phyloP scores from a whole-genome alignment of 352 stramenopile genomes.

The Albugo candida region DNA sequence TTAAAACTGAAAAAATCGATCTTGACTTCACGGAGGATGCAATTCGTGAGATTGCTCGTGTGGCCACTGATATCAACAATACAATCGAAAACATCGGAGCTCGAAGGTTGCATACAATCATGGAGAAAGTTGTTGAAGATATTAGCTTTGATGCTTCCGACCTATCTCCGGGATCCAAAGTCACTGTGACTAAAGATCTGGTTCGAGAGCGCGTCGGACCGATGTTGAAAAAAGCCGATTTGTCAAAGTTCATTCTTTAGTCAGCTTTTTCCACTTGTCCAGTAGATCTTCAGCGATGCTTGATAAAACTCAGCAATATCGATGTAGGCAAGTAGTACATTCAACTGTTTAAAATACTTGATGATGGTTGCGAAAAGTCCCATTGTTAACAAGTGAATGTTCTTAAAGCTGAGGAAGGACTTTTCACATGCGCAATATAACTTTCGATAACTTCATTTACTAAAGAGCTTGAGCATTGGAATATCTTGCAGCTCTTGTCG shows the following conservation, averaged over 20 bases:
- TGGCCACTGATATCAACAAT: slow-evolving; percentile 89
- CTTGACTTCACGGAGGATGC: slow-evolving; percentile 94
- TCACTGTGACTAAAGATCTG: slow-evolving; percentile 90
- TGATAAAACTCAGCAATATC: too few relatives aligned
- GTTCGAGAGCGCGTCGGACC: slow-evolving; percentile 87
- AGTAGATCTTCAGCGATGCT: too few relatives aligned
- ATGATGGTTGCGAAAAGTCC: too few relatives aligned
- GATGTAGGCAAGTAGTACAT: too few relatives aligned
- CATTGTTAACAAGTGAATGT: too few relatives aligned
- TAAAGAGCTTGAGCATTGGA: slow-evolving; percentile 73
- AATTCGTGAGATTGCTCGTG: slow-evolving; percentile 92
- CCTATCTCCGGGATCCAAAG: slow-evolving; percentile 40
- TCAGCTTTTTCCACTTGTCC: too few relatives aligned
- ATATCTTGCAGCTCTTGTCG: slow-evolving; percentile 76
- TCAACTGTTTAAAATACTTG: too few relatives aligned
- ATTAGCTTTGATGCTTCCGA: slow-evolving; percentile 97
- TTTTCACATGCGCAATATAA: too few relatives aligned
- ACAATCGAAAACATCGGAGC: slow-evolving; percentile 98
- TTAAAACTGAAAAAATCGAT: slow-evolving; percentile 91
- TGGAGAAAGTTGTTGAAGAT: slow-evolving; percentile 98
- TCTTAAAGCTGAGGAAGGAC: too few relatives aligned
- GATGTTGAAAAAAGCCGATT: slow-evolving; percentile 88
- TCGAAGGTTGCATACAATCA: slow-evolving; percentile 89
- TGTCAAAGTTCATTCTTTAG: slow-evolving; percentile 98
- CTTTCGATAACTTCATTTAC: too few relatives aligned